Percentiles rank a stretch among this genome's conserved stretches.
phyloP scores from a whole-genome alignment of 306 rosid species.

The Sophora flavescens region DNA sequence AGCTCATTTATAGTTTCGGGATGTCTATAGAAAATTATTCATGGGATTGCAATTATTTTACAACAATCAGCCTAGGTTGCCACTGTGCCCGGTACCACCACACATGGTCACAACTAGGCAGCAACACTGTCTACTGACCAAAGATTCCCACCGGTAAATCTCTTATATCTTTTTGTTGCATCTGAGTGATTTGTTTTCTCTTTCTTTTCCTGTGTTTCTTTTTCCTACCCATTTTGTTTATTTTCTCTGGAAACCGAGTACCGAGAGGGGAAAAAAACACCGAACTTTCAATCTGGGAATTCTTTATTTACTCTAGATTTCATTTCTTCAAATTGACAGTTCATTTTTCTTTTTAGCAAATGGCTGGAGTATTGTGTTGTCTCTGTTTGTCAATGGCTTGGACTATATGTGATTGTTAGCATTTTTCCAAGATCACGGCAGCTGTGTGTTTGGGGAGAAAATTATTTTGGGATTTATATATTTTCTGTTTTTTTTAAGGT shows the following conservation, averaged over 20 bases:
- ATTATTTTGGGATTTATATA: no score
- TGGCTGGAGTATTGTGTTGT: conserved; percentile 14
- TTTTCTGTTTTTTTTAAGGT: no score
- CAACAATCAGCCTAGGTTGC: no score
- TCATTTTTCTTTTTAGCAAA: conserved; percentile 22
- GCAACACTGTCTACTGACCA: not conserved
- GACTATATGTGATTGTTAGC: conserved; percentile 31
- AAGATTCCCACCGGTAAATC: conserved; percentile 46
- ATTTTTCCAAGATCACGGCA: not conserved
- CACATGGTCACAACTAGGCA: no score
- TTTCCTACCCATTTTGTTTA: not conserved
- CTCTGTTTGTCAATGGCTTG: not conserved
- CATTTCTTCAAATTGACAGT: conserved; percentile 19
- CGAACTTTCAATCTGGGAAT: conserved; percentile 26
- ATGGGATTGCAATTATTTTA: no score
- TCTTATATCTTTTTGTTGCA: conserved; percentile 52
- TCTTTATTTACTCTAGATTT: conserved; percentile 33
- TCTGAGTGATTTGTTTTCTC: not conserved
- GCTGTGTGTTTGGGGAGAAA: not conserved
- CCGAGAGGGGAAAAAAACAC: not conserved
- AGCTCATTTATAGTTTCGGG: no score
- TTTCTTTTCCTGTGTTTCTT: not conserved
- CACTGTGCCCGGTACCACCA: no score
- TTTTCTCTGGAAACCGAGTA: conserved; percentile 8
- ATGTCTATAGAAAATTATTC: no score